Conservation (phyloP, 257 asterid genomes). For the Anisodus acutangulus region DNA sequence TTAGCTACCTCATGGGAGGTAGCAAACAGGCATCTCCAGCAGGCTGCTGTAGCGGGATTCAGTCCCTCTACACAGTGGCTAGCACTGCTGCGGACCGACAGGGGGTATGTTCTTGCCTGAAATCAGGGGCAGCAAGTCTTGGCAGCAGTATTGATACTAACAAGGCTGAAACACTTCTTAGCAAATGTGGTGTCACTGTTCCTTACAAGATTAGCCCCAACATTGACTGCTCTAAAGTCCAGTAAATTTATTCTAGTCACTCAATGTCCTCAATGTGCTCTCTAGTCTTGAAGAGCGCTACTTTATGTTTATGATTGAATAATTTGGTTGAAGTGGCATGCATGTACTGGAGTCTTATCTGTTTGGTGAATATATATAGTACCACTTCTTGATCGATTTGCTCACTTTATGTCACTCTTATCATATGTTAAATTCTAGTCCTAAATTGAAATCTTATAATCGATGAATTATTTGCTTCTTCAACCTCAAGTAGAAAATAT, state of each 20-base stretch:
- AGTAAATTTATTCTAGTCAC: not conserved
- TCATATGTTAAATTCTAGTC: not conserved
- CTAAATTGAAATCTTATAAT: not conserved
- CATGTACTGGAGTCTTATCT: not conserved
- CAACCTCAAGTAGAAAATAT: not conserved
- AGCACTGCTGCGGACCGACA: constrained; percentile 16
- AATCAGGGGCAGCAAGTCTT: constrained; percentile 22
- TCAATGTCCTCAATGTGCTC: not conserved
- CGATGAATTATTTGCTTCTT: not conserved
- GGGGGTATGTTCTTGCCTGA: constrained; percentile 23
- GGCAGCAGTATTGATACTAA: constrained; percentile 12
- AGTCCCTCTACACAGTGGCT: constrained; percentile 15
- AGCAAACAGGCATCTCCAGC: not conserved
- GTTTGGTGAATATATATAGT: not conserved
- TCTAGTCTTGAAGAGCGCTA: constrained; percentile 9
- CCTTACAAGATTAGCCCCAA: constrained; percentile 32
- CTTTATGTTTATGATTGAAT: not conserved
- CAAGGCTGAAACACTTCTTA: constrained; percentile 14
- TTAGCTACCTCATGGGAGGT: constrained; percentile 28
- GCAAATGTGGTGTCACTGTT: constrained; percentile 27
- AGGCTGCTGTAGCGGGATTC: constrained; percentile 14
- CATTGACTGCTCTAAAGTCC: constrained; percentile 28
- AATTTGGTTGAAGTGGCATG: not conserved
- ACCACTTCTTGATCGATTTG: not conserved
- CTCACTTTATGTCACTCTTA: not conserved